Evolutionary conservation across 2,329 filamentous ascomycete species (phyloP).

Genomic region (Fusarium sp.): DNA sequence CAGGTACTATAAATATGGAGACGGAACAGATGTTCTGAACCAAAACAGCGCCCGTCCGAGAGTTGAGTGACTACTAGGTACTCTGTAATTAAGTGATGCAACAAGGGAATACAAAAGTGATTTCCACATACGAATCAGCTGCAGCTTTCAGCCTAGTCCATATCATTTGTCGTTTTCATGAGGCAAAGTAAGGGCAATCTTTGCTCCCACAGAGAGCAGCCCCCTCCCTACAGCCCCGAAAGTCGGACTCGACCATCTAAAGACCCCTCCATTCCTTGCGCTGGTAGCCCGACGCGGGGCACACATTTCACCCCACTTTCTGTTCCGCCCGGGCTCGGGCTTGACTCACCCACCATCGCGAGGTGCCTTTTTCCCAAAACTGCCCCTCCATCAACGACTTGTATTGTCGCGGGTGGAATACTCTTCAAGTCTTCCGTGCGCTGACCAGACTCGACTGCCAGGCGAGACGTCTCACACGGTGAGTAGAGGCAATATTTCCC

Average conservation of each 20-base stretch:
- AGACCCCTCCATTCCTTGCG: conserved; percentile 4
- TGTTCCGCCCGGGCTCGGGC: conserved; percentile 1
- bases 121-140: neutral
- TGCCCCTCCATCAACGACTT: conserved; percentile 46
- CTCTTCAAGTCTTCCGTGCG: conserved; percentile 22
- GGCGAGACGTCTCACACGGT: conserved; percentile 31
- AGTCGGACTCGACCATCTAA: neutral
- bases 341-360: conserved; percentile 49
- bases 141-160: neutral
- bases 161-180: neutral
- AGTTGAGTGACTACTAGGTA: neutral
- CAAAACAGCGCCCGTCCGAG: neutral
- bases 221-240: neutral
- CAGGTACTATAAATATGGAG: no score
- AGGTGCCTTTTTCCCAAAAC: conserved; percentile 44
- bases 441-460: conserved; percentile 30
- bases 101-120: neutral
- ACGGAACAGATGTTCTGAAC: neutral
- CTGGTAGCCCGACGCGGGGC: conserved; percentile 38
- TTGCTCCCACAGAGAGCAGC: neutral
- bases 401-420: conserved; percentile 34
- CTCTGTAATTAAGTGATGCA: neutral
- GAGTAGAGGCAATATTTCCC: conserved; percentile 13
- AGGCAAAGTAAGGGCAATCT: neutral
- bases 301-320: conserved; percentile 43